These are phyloP conservation scores for Penicillium ucsense DNA, from an alignment of 495 filamentous ascomycete species.

Conservation along the genomic window DNA sequence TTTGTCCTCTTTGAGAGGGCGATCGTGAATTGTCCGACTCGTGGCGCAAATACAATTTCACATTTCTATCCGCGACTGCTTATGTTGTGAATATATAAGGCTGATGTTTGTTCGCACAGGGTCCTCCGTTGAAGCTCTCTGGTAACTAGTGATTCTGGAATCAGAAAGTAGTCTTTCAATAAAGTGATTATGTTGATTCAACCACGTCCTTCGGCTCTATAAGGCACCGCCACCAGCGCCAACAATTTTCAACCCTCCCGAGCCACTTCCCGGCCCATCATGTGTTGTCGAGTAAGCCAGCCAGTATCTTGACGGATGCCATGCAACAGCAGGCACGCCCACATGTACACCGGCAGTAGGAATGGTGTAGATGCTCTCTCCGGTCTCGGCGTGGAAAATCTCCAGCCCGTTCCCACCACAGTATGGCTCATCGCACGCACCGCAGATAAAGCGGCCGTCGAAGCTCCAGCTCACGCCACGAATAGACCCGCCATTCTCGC, in stretches of 20 bases:
- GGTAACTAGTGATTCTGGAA: too few species aligned
- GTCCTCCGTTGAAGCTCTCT: too few species aligned
- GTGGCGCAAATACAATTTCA: background rate
- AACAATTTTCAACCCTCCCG: conserved; percentile 72
- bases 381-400: conserved; percentile 77
- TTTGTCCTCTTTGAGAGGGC: too few species aligned
- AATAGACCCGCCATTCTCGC: conserved; percentile 63
- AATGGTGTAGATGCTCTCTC: conserved; percentile 73
- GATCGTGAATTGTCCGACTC: too few species aligned
- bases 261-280: conserved; percentile 57
- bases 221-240: conserved; percentile 44
- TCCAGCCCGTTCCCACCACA: conserved; percentile 45
- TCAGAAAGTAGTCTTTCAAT: too few species aligned
- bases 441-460: conserved; percentile 80
- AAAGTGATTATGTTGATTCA: too few species aligned
- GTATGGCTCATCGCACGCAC: conserved; percentile 67
- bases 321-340: conserved; percentile 58
- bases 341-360: conserved; percentile 48
- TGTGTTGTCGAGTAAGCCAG: conserved; percentile 81
- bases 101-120: too few species aligned
- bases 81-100: too few species aligned
- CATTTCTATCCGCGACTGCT: background rate
- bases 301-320: conserved; percentile 86
- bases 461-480: conserved; percentile 83
- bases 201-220: background rate